These are phyloP conservation scores for Tagetes erecta DNA, from an alignment of 129 eudicot species.

Conservation along the genomic window DNA sequence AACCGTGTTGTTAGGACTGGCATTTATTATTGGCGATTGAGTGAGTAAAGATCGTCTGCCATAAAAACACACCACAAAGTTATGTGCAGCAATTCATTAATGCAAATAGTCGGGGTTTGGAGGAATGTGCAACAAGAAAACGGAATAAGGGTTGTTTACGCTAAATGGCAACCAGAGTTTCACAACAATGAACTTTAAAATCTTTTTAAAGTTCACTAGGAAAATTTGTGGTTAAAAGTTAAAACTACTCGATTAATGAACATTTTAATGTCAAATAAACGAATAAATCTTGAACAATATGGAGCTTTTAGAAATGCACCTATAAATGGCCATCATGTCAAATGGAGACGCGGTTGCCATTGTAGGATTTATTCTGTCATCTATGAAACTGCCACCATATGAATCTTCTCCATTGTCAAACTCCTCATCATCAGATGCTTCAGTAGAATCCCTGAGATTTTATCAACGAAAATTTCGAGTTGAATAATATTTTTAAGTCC, in stretches of 20 bases:
- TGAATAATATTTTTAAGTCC: constrained; percentile 1
- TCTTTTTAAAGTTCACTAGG: background rate
- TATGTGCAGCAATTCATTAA: background rate
- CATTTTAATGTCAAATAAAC: background rate
- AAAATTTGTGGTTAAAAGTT: too few species aligned
- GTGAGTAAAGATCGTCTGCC: constrained; percentile 88
- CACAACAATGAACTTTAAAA: background rate
- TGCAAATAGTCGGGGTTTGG: background rate
- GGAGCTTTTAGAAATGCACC: constrained; percentile 40
- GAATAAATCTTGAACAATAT: background rate
- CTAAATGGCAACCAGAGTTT: background rate
- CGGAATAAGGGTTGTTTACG: background rate
- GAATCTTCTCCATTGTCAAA: constrained; percentile 47
- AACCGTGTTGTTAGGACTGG: constrained; percentile 45
- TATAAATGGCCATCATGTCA: constrained; percentile 94
- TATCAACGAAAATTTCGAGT: constrained; percentile 13
- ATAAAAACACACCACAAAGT: background rate
- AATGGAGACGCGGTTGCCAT: constrained; percentile 39
- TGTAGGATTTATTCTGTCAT: constrained; percentile 65
- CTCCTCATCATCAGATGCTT: constrained; percentile 73
- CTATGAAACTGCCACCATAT: constrained; percentile 79
- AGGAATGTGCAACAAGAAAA: background rate
- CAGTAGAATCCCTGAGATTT: constrained; percentile 67
- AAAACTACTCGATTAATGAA: too few species aligned
- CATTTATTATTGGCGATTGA: constrained; percentile 63